phyloP scores from a whole-genome alignment of 495 filamentous ascomycete genomes.

The Sphaerosporella brunnea region DNA sequence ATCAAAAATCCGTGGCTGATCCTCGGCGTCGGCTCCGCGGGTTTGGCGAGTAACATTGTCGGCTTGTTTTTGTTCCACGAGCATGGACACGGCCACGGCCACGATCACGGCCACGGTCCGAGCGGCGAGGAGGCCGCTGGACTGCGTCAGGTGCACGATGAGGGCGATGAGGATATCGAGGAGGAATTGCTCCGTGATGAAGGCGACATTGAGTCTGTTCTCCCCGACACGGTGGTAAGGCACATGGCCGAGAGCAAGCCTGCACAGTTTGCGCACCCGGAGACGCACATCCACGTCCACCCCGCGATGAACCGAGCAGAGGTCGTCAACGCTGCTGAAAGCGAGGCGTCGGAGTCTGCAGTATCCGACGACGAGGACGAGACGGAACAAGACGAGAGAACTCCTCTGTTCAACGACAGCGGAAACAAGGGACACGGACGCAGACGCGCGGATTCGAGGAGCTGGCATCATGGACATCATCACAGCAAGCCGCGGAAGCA shows the following conservation, averaged over 20 bases:
- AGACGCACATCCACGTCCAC: constrained; percentile 57
- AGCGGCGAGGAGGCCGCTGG: constrained; percentile 33
- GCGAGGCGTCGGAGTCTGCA: constrained; percentile 32
- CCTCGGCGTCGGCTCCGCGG: constrained; percentile 68
- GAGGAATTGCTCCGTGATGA: constrained; percentile 10
- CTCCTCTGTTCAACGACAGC: constrained; percentile 26
- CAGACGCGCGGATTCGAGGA: constrained; percentile 42
- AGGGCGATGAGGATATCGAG: too few species aligned
- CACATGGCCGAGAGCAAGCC: constrained; percentile 21
- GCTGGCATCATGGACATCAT: constrained; percentile 48
- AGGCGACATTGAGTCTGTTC: constrained; percentile 29
- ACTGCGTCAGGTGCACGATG: too few species aligned
- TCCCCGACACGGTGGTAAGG: constrained; percentile 32
- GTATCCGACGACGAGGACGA: constrained; percentile 35
- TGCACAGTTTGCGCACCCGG: constrained; percentile 25
- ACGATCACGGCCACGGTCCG: constrained; percentile 28
- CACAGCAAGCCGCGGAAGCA: constrained; percentile 59
- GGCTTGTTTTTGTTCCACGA: constrained; percentile 83
- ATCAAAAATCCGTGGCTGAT: constrained; percentile 71
- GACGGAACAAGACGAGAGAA: constrained; percentile 35
- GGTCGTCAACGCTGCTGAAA: constrained; percentile 59
- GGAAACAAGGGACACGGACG: constrained; percentile 48
- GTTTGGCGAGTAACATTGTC: constrained; percentile 76
- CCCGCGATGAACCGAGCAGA: constrained; percentile 82
- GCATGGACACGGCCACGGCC: constrained; percentile 70